A percentile compares a stretch with the other conserved stretches of the same genome.
phyloP scores from a whole-genome alignment of 176 grass and related monocot genomes.

The Oryza glaberrima region DNA sequence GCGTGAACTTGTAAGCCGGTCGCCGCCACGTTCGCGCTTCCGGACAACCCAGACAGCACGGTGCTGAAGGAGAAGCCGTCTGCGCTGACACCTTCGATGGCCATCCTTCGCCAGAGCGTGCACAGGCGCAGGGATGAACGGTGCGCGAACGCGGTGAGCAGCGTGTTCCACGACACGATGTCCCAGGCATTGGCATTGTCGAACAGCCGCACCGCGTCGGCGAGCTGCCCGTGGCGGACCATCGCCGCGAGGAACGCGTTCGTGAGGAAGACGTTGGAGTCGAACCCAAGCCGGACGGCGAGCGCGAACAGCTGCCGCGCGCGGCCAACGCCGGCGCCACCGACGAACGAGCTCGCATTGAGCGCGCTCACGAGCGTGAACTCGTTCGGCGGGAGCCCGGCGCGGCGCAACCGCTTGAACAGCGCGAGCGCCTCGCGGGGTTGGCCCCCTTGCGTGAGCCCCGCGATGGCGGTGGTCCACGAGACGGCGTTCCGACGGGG shows the following conservation, averaged over 20 bases:
- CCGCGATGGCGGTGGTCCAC: conserved; percentile 55
- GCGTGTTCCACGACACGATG: conserved; percentile 68
- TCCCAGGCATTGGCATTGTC: conserved; percentile 24
- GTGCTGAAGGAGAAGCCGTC: conserved; percentile 75
- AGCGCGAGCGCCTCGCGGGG: conserved; percentile 45
- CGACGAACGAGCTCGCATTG: conserved; percentile 50
- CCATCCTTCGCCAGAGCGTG: conserved; percentile 63
- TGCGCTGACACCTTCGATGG: conserved; percentile 16
- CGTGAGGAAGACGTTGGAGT: conserved; percentile 55
- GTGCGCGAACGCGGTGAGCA: conserved; percentile 49
- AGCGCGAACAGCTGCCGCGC: conserved; percentile 48
- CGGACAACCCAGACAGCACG: conserved; percentile 54
- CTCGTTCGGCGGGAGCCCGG: conserved; percentile 53
- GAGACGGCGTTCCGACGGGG: conserved; percentile 59
- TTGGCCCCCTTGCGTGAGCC: conserved; percentile 45
- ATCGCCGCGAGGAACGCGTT: conserved; percentile 62
- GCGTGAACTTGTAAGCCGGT: conserved; percentile 58
- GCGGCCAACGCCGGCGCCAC: background rate
- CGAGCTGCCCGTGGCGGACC: conserved; percentile 49
- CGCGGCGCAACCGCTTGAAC: conserved; percentile 50
- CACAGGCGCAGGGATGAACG: conserved; percentile 39
- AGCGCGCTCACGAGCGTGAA: conserved; percentile 67
- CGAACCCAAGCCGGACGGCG: conserved; percentile 55
- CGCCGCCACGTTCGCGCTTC: background rate
- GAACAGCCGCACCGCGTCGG: conserved; percentile 46